Percentiles rank a stretch among this genome's conserved stretches.
Evolutionary conservation across 345 rosid species (phyloP).

Genomic region (Hypericum perforatum): DNA sequence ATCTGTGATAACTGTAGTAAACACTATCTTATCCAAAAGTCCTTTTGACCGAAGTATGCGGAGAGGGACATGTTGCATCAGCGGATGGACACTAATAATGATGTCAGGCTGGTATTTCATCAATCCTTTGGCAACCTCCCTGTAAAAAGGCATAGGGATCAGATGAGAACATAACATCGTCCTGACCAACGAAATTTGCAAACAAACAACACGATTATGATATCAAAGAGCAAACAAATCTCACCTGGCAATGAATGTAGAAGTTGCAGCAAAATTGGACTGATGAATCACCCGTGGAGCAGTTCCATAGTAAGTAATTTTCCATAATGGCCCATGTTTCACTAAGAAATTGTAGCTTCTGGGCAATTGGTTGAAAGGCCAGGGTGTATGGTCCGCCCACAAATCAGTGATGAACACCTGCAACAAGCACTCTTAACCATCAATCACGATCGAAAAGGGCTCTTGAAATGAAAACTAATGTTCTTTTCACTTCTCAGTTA

Average conservation of each 20-base stretch:
- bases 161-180: conserved; percentile 1
- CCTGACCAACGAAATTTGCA: not conserved
- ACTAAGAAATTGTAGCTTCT: conserved; percentile 93
- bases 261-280: conserved; percentile 94
- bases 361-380: conserved; percentile 99
- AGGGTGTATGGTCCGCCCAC: conserved; percentile 97
- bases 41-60: conserved; percentile 91
- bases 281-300: conserved; percentile 89
- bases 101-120: conserved; percentile 97
- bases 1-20: conserved; percentile 92
- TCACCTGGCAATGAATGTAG: conserved; percentile 90
- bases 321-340: conserved; percentile 88
- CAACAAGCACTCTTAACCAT: conserved; percentile 32
- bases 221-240: conserved; percentile 14
- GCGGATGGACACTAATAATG: conserved; percentile 92
- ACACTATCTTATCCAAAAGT: conserved; percentile 73
- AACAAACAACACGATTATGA: no score
- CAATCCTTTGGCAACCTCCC: conserved; percentile 93
- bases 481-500: no score
- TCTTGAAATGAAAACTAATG: not conserved
- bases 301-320: conserved; percentile 78
- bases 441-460: conserved; percentile 1
- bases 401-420: conserved; percentile 97
- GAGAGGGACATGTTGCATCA: conserved; percentile 99
- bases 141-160: conserved; percentile 20